Evolutionary conservation across 257 asterid species (phyloP), one percentile per base, ranked within the genome.

Genomic region (Nicotiana tabacum): DNA sequence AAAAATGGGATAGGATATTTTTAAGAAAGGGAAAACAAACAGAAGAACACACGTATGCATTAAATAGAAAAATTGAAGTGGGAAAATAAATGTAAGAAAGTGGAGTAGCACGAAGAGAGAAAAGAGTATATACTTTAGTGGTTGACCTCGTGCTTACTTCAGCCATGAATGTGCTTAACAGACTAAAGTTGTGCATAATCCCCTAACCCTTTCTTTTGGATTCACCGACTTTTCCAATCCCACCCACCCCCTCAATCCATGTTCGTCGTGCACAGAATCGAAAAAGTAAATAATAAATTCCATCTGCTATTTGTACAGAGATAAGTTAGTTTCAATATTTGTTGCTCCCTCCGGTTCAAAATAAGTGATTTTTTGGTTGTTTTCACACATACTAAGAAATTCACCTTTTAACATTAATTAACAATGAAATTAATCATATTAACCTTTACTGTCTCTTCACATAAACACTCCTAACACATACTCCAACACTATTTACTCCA

Each of bases 121-220:
- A 66, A n/a, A 67, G 78, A 37, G 65, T 8, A 35, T 32, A 77
- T 66, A 82, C 60, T 80, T 72, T 84, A 85, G 90, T 85, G 89
- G 89, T 85, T 88, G 90, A 88, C 89, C 87, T 82, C 66, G 78
- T 82, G 89, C 83, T 82, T 84, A 85, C 60, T 80, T 82, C 77
- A 88, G 69, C 84, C 84, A 85, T 76, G 79, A 85, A 82, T 85
- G 83, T 84, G 83, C 68, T 79, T 82, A 78, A 83, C 86, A 81
- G 81, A 69, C 77, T 51, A 82, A 83, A 48, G 61, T 78, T 39
- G 77, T 24, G 61, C 58, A 62, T 55, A 65, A 55, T 37, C 66
- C 78, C 67, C 35, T 77, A 77, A 72, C 80, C 85, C 27, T 56
- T 43, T 51, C 24, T 62, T 48, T 82, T 33, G 62, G 61, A 80